A percentile compares a stretch with the other conserved stretches of the same genome.
Conservation (phyloP, 2,329 filamentous ascomycete genomes). For the Nectriaceae sp. region DNA sequence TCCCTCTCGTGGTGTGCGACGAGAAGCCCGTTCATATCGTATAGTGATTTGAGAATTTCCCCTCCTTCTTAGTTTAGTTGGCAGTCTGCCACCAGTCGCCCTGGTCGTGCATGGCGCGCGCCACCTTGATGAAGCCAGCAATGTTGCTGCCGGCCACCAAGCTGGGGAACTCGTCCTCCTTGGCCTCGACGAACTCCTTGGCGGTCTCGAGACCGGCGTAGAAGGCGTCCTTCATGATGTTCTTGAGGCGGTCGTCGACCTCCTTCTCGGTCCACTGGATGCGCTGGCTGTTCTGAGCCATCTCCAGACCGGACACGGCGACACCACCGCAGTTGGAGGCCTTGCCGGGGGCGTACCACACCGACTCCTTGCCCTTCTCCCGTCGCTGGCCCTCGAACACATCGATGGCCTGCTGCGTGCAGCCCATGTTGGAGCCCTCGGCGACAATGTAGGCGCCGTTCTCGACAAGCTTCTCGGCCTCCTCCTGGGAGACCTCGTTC, state of each 20-base stretch:
- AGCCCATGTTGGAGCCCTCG: slow-evolving; percentile 99
- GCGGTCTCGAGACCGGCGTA: slow-evolving; percentile 85
- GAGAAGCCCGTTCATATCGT: too few relatives aligned
- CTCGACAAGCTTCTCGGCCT: slow-evolving; percentile 79
- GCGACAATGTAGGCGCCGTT: slow-evolving; percentile 83
- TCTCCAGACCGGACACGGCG: slow-evolving; percentile 95
- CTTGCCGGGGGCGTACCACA: slow-evolving; percentile 98
- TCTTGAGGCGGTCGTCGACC: slow-evolving; percentile 88
- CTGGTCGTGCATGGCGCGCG: slow-evolving; percentile 90
- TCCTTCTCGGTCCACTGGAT: slow-evolving; percentile 85
- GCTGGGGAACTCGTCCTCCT: slow-evolving; percentile 83
- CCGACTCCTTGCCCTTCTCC: slow-evolving; percentile 66
- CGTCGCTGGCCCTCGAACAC: slow-evolving; percentile 80
- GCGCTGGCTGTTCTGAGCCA: slow-evolving; percentile 95
- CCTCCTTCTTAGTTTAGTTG: too few relatives aligned
- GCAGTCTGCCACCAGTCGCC: slow-evolving; percentile 87
- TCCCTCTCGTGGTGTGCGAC: too few relatives aligned
- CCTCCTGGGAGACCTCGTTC: slow-evolving; percentile 93
- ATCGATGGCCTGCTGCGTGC: slow-evolving; percentile 93
- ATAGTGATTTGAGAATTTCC: too few relatives aligned
- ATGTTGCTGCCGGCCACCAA: slow-evolving; percentile 95
- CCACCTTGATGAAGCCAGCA: slow-evolving; percentile 96
- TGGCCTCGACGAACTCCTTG: slow-evolving; percentile 78
- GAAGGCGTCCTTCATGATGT: slow-evolving; percentile 95
- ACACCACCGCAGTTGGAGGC: slow-evolving; percentile 97